Conservation (phyloP, 1,284 basidiomycete species). For the Peniophora sp. region DNA sequence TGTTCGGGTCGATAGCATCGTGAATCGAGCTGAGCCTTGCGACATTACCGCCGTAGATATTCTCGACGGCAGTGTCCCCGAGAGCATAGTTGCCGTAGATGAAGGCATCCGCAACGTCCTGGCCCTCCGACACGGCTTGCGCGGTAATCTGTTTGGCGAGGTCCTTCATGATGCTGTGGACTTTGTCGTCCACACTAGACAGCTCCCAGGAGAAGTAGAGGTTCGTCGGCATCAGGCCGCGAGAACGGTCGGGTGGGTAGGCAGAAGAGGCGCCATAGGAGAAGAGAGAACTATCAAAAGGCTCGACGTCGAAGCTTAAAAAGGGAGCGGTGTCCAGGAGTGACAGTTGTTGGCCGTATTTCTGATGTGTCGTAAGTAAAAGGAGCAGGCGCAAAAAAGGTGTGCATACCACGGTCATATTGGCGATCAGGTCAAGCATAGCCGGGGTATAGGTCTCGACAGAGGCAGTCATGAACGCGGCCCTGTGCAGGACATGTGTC, state of each 20-base stretch:
- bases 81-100: conserved; percentile 33
- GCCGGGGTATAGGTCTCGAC: conserved; percentile 32
- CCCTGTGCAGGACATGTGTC: conserved; percentile 21
- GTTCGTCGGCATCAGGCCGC: conserved; percentile 35
- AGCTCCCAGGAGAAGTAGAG: conserved; percentile 39
- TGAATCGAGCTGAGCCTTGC: conserved; percentile 29
- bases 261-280: conserved; percentile 32
- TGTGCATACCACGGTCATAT: conserved; percentile 39
- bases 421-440: conserved; percentile 37
- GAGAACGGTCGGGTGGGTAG: conserved; percentile 36
- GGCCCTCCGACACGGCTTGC: conserved; percentile 33
- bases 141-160: conserved; percentile 29
- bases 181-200: conserved; percentile 24
- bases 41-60: conserved; percentile 46
- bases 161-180: conserved; percentile 29
- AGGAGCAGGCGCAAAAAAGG: conserved; percentile 21
- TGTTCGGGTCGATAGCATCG: conserved; percentile 34
- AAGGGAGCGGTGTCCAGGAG: conserved; percentile 32
- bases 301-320: conserved; percentile 43
- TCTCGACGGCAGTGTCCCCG: conserved; percentile 32
- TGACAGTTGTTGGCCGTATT: conserved; percentile 17
- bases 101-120: conserved; percentile 26
- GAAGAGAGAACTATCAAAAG: conserved; percentile 41
- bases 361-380: conserved; percentile 11
- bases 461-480: conserved; percentile 38